phyloP scores from a whole-genome alignment of 495 filamentous ascomycete genomes.

The Aspergillus incahuasiensis region DNA sequence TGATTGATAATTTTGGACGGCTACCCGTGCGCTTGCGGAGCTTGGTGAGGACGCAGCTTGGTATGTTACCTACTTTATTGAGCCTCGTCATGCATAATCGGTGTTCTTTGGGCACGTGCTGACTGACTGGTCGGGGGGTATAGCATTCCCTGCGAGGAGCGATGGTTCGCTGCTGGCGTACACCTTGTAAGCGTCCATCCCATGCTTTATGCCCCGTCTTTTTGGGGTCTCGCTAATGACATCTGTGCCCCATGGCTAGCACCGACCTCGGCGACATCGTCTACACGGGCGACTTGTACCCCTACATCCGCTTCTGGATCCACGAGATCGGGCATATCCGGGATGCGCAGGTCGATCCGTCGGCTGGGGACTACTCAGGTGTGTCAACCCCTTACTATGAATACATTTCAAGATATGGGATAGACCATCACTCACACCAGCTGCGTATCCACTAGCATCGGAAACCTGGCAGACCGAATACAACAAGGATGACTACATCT shows the following conservation, averaged over 20 bases:
- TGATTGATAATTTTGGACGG: conserved; percentile 1
- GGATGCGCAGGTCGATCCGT: neutral
- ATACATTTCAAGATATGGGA: too few relatives aligned
- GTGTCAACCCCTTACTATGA: too few relatives aligned
- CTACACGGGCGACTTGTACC: neutral
- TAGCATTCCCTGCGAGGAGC: neutral
- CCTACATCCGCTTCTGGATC: conserved; percentile 3
- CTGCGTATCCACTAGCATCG: too few relatives aligned
- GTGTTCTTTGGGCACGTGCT: too few relatives aligned
- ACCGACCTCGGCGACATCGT: neutral
- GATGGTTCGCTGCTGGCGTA: neutral
- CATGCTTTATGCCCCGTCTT: too few relatives aligned
- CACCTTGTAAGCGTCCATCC: neutral
- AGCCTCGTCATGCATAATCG: too few relatives aligned
- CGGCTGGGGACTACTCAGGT: neutral
- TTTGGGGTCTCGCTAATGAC: too few relatives aligned
- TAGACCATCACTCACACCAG: too few relatives aligned
- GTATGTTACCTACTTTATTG: too few relatives aligned
- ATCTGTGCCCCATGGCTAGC: neutral
- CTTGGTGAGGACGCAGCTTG: too few relatives aligned
- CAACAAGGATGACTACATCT: conserved; percentile 1
- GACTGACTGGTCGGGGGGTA: too few relatives aligned
- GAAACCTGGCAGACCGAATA: neutral
- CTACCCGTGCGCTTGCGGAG: neutral
- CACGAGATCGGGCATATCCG: conserved; percentile 2